Evolutionary conservation across 345 rosid species (phyloP), one percentile per base, ranked within the genome.

Genomic region (Bretschneidera sinensis): DNA sequence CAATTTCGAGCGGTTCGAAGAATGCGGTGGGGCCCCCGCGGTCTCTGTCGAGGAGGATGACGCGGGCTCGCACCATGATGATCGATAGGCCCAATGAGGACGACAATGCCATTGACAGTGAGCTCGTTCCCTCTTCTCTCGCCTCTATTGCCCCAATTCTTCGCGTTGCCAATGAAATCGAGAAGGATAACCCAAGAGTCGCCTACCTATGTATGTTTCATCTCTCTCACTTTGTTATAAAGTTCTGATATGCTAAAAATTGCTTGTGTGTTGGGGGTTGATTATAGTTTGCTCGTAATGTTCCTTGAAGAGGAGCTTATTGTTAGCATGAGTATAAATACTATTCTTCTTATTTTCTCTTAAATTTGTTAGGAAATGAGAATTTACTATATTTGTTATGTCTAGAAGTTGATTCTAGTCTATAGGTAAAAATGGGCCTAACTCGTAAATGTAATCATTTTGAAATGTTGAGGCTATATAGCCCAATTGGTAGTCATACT

Each of bases 91-190:
- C 72, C 33, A 72, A 79, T 5, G 86, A 85, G 23, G 96, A 88
- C 48, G 52, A 33, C 24, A 17, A 72, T 2, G 63, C 64, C 4
- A 63, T 83, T 17, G 99, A 95, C 51, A 95, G 99, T 64, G 96
- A 95, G 78, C 79, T 88, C 14, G 95, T 91, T 15, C 99, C 97
- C 11, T 91, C 99, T 19, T 88, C 97, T 34, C 71, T 94, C 15
- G 83, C 87, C 14, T 22, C 58, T 17, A 74, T 88, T 60, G 88
- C 71, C 60, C 95, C 92, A 0, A 74, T 88, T 75, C 97, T 95
- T 53, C 92, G 99, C 13, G 99, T 88, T 0, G 99, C 97, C 57
- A 95, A 91, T 73, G 99, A 88, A 55, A 71, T 95, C 35, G 78
- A 91, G 63, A 0, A 58, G 24, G 87, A 88, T 0, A 91, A 95